phyloP scores from a whole-genome alignment of 257 asterid species.

The Buddleja alternifolia region DNA sequence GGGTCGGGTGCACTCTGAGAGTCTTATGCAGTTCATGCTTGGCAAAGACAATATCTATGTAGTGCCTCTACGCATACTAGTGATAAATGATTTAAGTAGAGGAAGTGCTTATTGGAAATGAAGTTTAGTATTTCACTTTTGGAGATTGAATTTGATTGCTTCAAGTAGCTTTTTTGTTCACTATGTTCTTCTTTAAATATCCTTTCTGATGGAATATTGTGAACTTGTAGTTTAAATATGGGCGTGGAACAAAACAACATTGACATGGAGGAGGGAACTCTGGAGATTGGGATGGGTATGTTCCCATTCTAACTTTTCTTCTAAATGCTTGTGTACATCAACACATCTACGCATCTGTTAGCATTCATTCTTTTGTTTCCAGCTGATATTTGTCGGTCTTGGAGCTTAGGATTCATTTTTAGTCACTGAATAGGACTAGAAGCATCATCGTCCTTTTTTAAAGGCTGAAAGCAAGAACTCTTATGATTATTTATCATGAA shows the following conservation, averaged over 20 bases:
- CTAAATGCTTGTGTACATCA: constrained; percentile 6
- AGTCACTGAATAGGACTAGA: neutral
- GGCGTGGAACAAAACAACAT: constrained; percentile 51
- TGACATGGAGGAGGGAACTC: constrained; percentile 75
- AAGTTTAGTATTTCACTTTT: constrained; percentile 1
- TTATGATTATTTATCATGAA: neutral
- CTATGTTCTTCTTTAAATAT: neutral
- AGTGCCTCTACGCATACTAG: neutral
- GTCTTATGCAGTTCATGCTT: neutral
- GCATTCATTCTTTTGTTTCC: neutral
- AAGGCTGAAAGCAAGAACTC: neutral
- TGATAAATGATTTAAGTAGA: neutral
- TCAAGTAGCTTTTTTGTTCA: constrained; percentile 8
- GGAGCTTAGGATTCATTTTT: constrained; percentile 1
- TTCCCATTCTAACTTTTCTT: constrained; percentile 11
- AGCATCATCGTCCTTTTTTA: neutral
- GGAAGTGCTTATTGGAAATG: constrained; percentile 6
- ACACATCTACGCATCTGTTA: neutral
- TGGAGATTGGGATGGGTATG: constrained; percentile 87
- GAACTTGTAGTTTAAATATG: constrained; percentile 50
- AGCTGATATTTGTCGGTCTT: neutral
- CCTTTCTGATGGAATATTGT: constrained; percentile 15
- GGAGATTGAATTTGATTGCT: constrained; percentile 14
- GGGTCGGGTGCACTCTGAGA: neutral
- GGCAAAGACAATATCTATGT: neutral